phyloP scores from a whole-genome alignment of 768 basidiomycete genomes.

The Cyclocybe aegerita region DNA sequence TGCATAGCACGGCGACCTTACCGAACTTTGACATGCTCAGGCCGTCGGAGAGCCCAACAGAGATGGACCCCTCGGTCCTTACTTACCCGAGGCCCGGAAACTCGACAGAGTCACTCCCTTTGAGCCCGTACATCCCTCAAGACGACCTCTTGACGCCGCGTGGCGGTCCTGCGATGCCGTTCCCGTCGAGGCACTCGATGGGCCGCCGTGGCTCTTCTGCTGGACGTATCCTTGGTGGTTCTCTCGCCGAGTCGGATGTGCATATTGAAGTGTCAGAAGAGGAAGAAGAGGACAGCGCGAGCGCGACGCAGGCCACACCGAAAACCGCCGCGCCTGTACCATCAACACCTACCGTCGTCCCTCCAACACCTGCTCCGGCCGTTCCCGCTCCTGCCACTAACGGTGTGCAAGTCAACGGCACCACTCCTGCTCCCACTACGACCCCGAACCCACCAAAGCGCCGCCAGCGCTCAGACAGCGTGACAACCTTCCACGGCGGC shows the following conservation, averaged over 20 bases:
- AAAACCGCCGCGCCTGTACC: constrained; percentile 1
- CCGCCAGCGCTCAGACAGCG: constrained; percentile 47
- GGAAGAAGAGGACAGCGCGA: constrained; percentile 9
- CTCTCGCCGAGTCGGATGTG: constrained; percentile 2
- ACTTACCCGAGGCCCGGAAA: constrained; percentile 73
- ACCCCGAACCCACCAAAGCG: constrained; percentile 20
- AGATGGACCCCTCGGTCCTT: constrained; percentile 77
- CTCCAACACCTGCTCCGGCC: constrained; percentile 12
- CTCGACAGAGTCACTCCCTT: constrained; percentile 70
- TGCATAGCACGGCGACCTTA: constrained; percentile 37
- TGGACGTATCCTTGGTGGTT: background rate
- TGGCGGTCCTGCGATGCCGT: constrained; percentile 16
- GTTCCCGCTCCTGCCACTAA: constrained; percentile 11
- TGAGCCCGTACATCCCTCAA: constrained; percentile 19
- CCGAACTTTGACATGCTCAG: constrained; percentile 25
- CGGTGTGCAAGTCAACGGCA: constrained; percentile 2
- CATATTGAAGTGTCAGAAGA: constrained; percentile 8
- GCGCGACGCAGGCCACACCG: background rate
- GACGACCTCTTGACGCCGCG: constrained; percentile 36
- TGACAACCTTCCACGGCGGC: constrained; percentile 68
- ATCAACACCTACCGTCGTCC: constrained; percentile 9
- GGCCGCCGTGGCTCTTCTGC: background rate
- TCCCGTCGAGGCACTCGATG: constrained; percentile 10
- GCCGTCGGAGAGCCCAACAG: constrained; percentile 41
- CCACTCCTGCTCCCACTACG: constrained; percentile 8